Evolutionary conservation across 768 basidiomycete species (phyloP).

Genomic region (Pleurotus sapidus): DNA sequence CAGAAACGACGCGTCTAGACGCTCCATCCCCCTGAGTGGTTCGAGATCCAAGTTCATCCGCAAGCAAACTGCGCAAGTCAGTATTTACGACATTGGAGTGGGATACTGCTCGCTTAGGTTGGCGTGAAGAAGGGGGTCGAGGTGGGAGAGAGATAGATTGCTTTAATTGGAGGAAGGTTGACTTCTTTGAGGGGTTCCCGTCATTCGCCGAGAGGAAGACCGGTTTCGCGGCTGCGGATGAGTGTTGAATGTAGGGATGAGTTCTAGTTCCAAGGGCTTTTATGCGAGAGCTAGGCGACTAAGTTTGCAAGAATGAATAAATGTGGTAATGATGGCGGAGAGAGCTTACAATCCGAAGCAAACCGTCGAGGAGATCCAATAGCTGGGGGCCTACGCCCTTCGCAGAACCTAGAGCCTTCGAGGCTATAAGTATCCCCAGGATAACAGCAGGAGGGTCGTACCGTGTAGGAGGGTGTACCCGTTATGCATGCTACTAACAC

Average conservation of each 20-base stretch:
- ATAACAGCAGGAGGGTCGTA: slow-evolving; percentile 10
- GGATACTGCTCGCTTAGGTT: background rate
- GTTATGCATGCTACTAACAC: slow-evolving; percentile 34
- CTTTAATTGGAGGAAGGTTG: slow-evolving; percentile 11
- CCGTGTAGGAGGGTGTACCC: slow-evolving; percentile 31
- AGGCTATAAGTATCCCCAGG: background rate
- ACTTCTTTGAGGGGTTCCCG: slow-evolving; percentile 8
- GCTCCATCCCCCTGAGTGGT: background rate
- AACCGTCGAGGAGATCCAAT: slow-evolving; percentile 22
- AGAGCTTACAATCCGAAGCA: slow-evolving; percentile 22
- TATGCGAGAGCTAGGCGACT: slow-evolving; percentile 26
- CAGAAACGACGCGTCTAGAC: slow-evolving; percentile 28
- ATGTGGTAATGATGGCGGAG: too few species aligned
- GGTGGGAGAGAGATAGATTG: background rate
- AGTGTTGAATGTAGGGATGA: slow-evolving; percentile 29
- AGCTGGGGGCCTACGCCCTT: background rate
- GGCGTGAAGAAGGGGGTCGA: too few species aligned
- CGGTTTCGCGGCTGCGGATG: background rate
- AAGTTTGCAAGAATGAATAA: background rate
- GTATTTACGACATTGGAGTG: slow-evolving; percentile 19
- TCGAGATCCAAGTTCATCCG: slow-evolving; percentile 14
- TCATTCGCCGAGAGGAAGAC: slow-evolving; percentile 4
- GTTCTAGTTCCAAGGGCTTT: slow-evolving; percentile 19
- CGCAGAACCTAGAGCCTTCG: background rate
- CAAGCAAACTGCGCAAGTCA: slow-evolving; percentile 15